Percentiles rank a stretch among this genome's conserved stretches.
phyloP scores from a whole-genome alignment of 768 basidiomycete genomes.

The Russula earlei region DNA sequence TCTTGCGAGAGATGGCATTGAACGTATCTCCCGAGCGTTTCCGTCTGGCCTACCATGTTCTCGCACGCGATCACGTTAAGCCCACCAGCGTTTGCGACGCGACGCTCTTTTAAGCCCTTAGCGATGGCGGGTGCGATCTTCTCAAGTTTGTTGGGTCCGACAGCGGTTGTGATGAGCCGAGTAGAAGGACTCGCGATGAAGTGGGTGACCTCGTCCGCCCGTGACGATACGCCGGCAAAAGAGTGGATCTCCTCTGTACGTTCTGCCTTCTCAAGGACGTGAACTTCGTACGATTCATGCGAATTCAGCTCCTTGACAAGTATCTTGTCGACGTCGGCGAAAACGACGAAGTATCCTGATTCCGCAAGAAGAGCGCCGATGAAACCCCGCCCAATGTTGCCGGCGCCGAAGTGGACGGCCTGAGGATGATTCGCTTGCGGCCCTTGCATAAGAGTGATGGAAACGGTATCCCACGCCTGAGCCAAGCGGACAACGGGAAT shows the following conservation, averaged over 20 bases:
- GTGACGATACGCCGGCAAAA: constrained; percentile 22
- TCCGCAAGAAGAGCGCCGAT: constrained; percentile 31
- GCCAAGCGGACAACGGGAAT: too few relatives aligned
- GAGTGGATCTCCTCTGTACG: constrained; percentile 14
- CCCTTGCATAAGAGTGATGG: too few relatives aligned
- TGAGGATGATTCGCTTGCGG: constrained; percentile 15
- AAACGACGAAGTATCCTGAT: constrained; percentile 32
- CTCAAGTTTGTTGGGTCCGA: constrained; percentile 29
- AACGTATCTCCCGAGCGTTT: constrained; percentile 26
- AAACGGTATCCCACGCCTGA: too few relatives aligned
- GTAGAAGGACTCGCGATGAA: constrained; percentile 21
- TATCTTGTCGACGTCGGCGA: constrained; percentile 28
- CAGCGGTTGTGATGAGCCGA: constrained; percentile 31
- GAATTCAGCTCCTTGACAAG: constrained; percentile 28
- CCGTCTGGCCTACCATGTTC: constrained; percentile 32
- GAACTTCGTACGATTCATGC: constrained; percentile 25
- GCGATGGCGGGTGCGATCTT: constrained; percentile 30
- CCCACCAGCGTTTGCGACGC: constrained; percentile 18
- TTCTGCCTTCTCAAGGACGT: constrained; percentile 27
- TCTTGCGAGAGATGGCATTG: constrained; percentile 25
- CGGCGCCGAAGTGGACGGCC: constrained; percentile 33
- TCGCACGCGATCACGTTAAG: constrained; percentile 35
- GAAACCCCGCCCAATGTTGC: constrained; percentile 33
- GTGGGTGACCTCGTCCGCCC: constrained; percentile 11
- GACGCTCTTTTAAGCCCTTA: constrained; percentile 27